Evolutionary conservation across 2,329 filamentous ascomycete genomes (phyloP).

Genomic region (Paecilomyces niveus): DNA sequence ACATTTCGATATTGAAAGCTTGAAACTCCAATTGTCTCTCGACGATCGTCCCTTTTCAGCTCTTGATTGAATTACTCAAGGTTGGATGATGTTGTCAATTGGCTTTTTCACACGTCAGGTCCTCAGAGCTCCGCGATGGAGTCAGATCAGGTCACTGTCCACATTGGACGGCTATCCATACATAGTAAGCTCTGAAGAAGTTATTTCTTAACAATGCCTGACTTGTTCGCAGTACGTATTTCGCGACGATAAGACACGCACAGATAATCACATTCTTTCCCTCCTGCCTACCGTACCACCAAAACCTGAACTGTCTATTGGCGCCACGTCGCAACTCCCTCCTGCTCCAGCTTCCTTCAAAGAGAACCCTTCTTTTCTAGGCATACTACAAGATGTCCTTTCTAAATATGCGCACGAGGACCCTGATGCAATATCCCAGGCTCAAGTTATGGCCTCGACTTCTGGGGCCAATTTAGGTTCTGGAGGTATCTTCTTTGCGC

Average conservation of each 20-base stretch:
- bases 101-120: constrained; percentile 14
- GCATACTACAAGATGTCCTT: constrained; percentile 51
- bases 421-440: constrained; percentile 51
- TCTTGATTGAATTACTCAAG: neutral
- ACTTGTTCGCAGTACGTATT: constrained; percentile 41
- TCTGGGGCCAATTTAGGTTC: constrained; percentile 48
- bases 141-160: constrained; percentile 23
- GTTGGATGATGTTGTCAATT: constrained; percentile 17
- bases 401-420: constrained; percentile 48
- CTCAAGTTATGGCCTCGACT: constrained; percentile 53
- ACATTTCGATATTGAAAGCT: neutral
- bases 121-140: constrained; percentile 12
- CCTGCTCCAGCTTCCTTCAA: constrained; percentile 50
- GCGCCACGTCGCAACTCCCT: constrained; percentile 47
- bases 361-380: constrained; percentile 51
- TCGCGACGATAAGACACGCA: constrained; percentile 31
- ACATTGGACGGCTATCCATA: constrained; percentile 32
- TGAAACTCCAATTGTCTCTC: neutral
- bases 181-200: constrained; percentile 24
- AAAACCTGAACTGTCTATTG: constrained; percentile 47
- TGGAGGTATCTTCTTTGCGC: constrained; percentile 43
- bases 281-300: constrained; percentile 50
- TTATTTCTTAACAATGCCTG: constrained; percentile 9
- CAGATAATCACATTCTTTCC: constrained; percentile 44
- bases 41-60: neutral